Evolutionary conservation across 2,329 filamentous ascomycete genomes (phyloP), one percentile per base, ranked within the genome.

Genomic region (Akanthomyces lecanii): DNA sequence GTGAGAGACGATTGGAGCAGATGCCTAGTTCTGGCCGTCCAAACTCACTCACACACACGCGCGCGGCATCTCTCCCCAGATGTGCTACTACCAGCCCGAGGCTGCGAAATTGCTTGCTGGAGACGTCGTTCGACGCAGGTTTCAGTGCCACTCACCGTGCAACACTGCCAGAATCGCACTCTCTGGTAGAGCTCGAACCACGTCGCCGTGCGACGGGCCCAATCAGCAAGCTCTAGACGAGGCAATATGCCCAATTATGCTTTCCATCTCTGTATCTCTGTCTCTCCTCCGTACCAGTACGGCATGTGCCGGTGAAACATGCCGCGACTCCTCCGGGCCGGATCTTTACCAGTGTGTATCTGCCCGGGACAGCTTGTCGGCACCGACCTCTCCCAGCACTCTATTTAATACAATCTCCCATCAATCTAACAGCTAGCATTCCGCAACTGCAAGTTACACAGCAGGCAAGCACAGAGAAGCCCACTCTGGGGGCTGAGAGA

Each of bases 1-100:
- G 54, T 56, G 42, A n/a, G 55, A 50, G 55, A 48, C 36, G 30
- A 58, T 58, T 58, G 55, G 55, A 28, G 11, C 18, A 36, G 33
- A 36, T 36, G 33, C 33, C 33, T 7, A 36, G 33, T 36, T 12
- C 21, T 30, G 47, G 8, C 11, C 47, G 8, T 10, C 23, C 21
- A 25, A n/a, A 12, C 12, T 14, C 30, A 21, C 23, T 11, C 33
- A 54, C 36, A 38, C 42, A 21, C 18, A 57, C 44, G 16, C 53
- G 53, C 40, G 18, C 33, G 33, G 33, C 33, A 7, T 36, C 33
- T 36, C 30, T 44, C 52, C 36, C 4, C 36, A 55, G 16, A 23
- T 42, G 23, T 4, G 21, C 14, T 54, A 33, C 51, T 54, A 21
- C 51, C 47, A 45, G 5, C 5, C n/a, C 42, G 18, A 51, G 51